Conservation (phyloP, 2,329 filamentous ascomycete genomes). For the Albifimbria verrucaria region DNA sequence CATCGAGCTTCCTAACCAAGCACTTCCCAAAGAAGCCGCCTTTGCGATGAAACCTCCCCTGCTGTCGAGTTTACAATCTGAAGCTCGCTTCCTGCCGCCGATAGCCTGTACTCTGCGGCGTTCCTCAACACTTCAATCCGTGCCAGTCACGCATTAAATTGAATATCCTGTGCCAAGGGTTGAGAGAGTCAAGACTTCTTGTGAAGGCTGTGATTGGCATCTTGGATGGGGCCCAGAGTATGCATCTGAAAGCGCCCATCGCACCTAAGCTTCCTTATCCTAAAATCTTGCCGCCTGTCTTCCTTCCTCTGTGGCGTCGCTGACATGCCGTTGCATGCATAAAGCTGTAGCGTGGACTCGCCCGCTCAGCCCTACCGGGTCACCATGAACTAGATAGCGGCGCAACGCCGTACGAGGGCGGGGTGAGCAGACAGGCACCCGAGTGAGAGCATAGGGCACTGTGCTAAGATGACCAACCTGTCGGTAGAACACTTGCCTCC, state of each 20-base stretch:
- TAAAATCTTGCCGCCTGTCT: not conserved
- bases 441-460: too few relatives aligned
- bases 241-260: not conserved
- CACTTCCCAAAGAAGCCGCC: not conserved
- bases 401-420: not conserved
- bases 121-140: not conserved
- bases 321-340: not conserved
- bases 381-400: too few relatives aligned
- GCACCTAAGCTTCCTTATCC: not conserved
- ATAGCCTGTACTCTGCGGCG: not conserved
- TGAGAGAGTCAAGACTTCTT: too few relatives aligned
- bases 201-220: too few relatives aligned
- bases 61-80: not conserved
- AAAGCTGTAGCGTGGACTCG: not conserved
- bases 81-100: not conserved
- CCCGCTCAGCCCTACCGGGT: slow-evolving; percentile 3
- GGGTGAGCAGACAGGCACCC: not conserved
- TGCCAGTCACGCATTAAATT: not conserved
- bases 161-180: too few relatives aligned
- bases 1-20: not conserved
- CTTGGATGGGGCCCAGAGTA: not conserved
- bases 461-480: not conserved
- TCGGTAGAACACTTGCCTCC: not conserved
- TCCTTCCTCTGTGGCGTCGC: not conserved
- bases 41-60: not conserved